Conservation (phyloP, 495 filamentous ascomycete genomes). For the Hypoxylon fragiforme region DNA sequence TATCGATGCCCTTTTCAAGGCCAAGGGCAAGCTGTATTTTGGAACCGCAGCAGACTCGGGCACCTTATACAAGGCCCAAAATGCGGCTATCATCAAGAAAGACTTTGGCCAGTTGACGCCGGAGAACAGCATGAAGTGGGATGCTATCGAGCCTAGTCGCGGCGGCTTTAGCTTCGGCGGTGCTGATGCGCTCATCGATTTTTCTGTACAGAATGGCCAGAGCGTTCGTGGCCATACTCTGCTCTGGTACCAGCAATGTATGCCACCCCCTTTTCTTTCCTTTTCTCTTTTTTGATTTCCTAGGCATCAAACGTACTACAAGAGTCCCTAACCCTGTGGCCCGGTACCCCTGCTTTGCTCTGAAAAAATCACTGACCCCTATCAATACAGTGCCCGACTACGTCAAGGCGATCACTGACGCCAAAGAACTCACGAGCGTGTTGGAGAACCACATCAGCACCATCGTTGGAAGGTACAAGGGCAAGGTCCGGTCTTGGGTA, state of each 20-base stretch:
- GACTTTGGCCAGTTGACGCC: slow-evolving; percentile 60
- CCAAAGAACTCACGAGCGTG: slow-evolving; percentile 46
- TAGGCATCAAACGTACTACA: too few species aligned
- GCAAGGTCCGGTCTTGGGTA: slow-evolving; percentile 47
- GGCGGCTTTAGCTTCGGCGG: slow-evolving; percentile 48
- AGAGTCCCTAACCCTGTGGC: too few species aligned
- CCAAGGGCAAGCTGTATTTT: slow-evolving; percentile 62
- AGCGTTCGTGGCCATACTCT: slow-evolving; percentile 56
- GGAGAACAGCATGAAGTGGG: slow-evolving; percentile 59
- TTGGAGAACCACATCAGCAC: slow-evolving; percentile 53
- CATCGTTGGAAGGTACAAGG: slow-evolving; percentile 54
- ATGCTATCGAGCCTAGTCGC: slow-evolving; percentile 53
- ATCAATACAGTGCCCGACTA: slow-evolving; percentile 56
- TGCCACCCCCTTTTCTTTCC: too few species aligned
- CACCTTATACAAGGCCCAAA: slow-evolving; percentile 49
- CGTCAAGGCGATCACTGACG: slow-evolving; percentile 51
- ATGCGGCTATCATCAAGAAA: slow-evolving; percentile 53
- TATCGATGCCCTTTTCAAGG: slow-evolving; percentile 47
- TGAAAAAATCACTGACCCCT: too few species aligned
- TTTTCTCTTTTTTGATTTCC: too few species aligned
- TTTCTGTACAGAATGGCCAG: slow-evolving; percentile 50
- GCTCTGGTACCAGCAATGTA: slow-evolving; percentile 60
- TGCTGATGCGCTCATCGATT: slow-evolving; percentile 54
- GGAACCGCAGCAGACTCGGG: slow-evolving; percentile 57
- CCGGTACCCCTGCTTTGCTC: too few species aligned